phyloP scores from a whole-genome alignment of 352 stramenopile genomes.

The Globisporangium nunn region DNA sequence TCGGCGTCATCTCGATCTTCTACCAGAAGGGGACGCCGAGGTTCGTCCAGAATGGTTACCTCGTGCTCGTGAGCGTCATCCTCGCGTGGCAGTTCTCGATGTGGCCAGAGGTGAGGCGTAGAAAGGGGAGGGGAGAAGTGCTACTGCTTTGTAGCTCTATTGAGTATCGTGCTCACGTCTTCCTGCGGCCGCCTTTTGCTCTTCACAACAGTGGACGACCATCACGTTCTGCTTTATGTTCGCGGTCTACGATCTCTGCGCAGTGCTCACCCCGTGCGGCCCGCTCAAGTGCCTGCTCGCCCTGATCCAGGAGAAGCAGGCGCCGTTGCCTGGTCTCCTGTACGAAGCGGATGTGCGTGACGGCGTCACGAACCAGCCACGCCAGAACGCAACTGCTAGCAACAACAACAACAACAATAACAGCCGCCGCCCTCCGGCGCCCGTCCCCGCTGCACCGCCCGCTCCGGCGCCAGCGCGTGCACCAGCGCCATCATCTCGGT shows the following conservation, averaged over 20 bases:
- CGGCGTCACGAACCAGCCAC: slow-evolving; percentile 45
- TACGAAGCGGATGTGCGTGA: slow-evolving; percentile 93
- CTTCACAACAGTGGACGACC: slow-evolving; percentile 62
- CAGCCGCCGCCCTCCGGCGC: neutral
- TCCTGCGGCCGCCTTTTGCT: too few species aligned
- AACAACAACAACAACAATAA: neutral
- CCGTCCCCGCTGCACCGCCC: neutral
- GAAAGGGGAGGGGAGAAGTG: too few species aligned
- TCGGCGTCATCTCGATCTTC: slow-evolving; percentile 87
- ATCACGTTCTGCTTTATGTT: slow-evolving; percentile 93
- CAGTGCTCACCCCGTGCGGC: slow-evolving; percentile 96
- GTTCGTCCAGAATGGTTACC: slow-evolving; percentile 90
- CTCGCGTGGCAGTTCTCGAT: slow-evolving; percentile 96
- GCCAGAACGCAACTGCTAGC: slow-evolving; percentile 5
- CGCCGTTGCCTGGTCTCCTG: slow-evolving; percentile 89
- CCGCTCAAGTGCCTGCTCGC: slow-evolving; percentile 91
- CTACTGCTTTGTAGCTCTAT: too few species aligned
- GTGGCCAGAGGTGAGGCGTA: slow-evolving; percentile 88
- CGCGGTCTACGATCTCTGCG: slow-evolving; percentile 97
- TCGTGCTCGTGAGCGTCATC: slow-evolving; percentile 94
- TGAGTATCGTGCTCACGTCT: neutral
- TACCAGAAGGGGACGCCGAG: slow-evolving; percentile 83
- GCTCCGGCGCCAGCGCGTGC: slow-evolving; percentile 10
- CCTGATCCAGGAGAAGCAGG: slow-evolving; percentile 90
- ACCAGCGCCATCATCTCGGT: slow-evolving; percentile 16